Conservation (phyloP, 805 yeast species). For the Zygosaccharomyces bisporus region DNA sequence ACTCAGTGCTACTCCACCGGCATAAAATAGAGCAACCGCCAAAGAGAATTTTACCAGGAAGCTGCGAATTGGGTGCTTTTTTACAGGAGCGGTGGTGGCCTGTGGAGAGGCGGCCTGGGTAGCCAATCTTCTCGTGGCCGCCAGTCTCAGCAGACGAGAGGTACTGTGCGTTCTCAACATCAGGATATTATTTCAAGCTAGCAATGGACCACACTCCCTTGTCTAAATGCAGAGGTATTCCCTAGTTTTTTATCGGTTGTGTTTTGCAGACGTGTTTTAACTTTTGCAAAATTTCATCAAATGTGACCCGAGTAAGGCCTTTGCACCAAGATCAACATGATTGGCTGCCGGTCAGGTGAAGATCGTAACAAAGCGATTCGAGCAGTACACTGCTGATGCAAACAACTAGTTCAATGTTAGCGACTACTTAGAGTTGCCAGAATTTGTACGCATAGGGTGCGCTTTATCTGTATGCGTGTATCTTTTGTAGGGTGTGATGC, state of each 20-base stretch:
- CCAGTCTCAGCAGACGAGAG: constrained; percentile 9
- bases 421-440: not conserved
- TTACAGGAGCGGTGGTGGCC: constrained; percentile 12
- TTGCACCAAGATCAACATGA: constrained; percentile 4
- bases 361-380: not conserved
- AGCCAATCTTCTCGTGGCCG: constrained; percentile 15
- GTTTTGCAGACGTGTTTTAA: not conserved
- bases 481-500: not conserved
- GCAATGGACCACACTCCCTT: not conserved
- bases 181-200: not conserved
- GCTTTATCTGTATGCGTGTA: not conserved
- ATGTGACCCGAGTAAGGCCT: constrained; percentile 1
- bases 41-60: constrained; percentile 32
- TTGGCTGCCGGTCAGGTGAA: constrained; percentile 9
- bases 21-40: constrained; percentile 43
- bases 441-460: not conserved
- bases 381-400: not conserved
- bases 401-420: not conserved
- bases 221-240: not conserved
- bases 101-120: constrained; percentile 20
- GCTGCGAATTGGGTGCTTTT: constrained; percentile 32
- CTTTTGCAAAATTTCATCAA: constrained; percentile 6
- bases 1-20: constrained; percentile 58
- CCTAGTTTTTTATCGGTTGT: not conserved
- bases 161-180: constrained; percentile 14